phyloP scores from a whole-genome alignment of 1,139 yeast genomes.

The Lodderomyces orthopsilosis region DNA sequence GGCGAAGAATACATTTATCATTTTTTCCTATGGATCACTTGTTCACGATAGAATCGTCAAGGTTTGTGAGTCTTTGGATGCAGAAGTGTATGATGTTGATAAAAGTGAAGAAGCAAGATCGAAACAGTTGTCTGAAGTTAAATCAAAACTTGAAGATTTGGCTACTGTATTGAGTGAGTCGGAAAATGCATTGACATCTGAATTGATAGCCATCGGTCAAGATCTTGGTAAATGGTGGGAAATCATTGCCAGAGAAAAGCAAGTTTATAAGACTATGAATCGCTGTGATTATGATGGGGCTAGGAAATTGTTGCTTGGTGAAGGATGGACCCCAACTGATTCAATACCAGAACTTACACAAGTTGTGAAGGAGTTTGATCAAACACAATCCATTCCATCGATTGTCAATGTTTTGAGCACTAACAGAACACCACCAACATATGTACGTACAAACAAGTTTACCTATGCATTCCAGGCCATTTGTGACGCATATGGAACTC shows the following conservation, averaged over 20 bases:
- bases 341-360: slow-evolving; percentile 42
- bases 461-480: slow-evolving; percentile 74
- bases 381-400: slow-evolving; percentile 57
- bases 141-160: slow-evolving; percentile 54
- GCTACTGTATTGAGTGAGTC: slow-evolving; percentile 52
- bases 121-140: slow-evolving; percentile 56
- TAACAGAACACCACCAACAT: slow-evolving; percentile 73
- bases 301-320: slow-evolving; percentile 65
- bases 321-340: slow-evolving; percentile 77
- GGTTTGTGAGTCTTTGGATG: slow-evolving; percentile 48
- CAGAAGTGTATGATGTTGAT: slow-evolving; percentile 41
- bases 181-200: slow-evolving; percentile 63
- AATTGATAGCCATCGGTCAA: slow-evolving; percentile 67
- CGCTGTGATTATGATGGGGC: slow-evolving; percentile 63
- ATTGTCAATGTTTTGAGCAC: slow-evolving; percentile 65
- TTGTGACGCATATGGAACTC: slow-evolving; percentile 79
- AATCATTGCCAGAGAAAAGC: slow-evolving; percentile 66
- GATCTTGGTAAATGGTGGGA: slow-evolving; percentile 73
- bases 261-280: slow-evolving; percentile 66
- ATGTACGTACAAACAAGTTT: slow-evolving; percentile 72
- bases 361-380: slow-evolving; percentile 30
- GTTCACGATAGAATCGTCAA: slow-evolving; percentile 41
- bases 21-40: slow-evolving; percentile 44
- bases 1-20: slow-evolving; percentile 42
- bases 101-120: slow-evolving; percentile 25